Percentiles rank a stretch among this genome's conserved stretches.
Conservation (phyloP, 192 early-diverging fungal genomes). For the Umbelopsis sp. region DNA sequence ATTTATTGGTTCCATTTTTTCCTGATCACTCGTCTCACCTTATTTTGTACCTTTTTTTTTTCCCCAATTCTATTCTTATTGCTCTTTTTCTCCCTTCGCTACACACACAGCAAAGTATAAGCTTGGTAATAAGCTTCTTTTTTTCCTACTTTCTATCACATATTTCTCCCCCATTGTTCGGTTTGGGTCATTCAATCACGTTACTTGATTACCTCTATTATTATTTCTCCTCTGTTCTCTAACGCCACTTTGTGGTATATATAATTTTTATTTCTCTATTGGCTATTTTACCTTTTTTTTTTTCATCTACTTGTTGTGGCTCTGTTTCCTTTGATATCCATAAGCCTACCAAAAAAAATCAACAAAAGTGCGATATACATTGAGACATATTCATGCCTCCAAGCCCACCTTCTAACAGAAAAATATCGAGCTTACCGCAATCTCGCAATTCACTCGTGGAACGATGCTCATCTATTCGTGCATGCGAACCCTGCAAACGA, state of each 20-base stretch:
- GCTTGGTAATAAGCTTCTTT: conserved; percentile 19
- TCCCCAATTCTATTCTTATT: neutral
- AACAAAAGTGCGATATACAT: neutral
- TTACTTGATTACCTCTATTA: conserved; percentile 5
- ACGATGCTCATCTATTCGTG: conserved; percentile 26
- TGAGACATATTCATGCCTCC: conserved; percentile 29
- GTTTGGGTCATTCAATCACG: conserved; percentile 18
- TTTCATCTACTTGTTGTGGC: neutral
- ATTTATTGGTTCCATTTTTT: too few relatives aligned
- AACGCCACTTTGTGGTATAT: conserved; percentile 4
- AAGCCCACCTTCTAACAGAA: conserved; percentile 29
- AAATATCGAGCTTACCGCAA: conserved; percentile 12
- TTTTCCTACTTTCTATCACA: neutral
- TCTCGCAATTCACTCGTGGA: conserved; percentile 21
- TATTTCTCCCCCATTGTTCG: neutral
- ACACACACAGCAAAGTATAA: neutral
- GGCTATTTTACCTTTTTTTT: conserved; percentile 16
- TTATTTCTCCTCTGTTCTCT: conserved; percentile 1
- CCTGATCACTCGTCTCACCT: too few relatives aligned
- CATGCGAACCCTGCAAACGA: conserved; percentile 37
- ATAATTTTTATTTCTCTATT: conserved; percentile 17
- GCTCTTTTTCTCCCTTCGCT: neutral
- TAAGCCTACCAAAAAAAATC: neutral
- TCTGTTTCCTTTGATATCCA: neutral
- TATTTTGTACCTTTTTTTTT: too few relatives aligned